Evolutionary conservation across 2,329 filamentous ascomycete species (phyloP).

Genomic region (Fusarium coffeatum): DNA sequence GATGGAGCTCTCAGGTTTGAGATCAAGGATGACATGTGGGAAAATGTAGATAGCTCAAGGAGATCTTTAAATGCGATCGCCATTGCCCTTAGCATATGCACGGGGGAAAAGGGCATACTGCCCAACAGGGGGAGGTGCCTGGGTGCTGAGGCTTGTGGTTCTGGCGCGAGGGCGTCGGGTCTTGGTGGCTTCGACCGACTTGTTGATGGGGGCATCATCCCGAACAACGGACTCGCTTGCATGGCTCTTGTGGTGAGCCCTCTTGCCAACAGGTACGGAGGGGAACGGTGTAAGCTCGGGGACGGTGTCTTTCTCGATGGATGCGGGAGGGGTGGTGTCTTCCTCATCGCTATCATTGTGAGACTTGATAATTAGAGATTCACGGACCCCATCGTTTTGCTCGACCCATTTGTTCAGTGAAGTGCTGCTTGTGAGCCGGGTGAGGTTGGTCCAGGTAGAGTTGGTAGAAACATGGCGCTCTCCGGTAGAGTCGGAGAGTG

Average conservation of each 20-base stretch:
- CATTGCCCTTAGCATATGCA: conserved; percentile 48
- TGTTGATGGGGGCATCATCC: conserved; percentile 46
- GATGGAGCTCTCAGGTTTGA: conserved; percentile 8
- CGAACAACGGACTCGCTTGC: conserved; percentile 53
- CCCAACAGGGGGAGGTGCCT: conserved; percentile 57
- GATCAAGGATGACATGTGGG: neutral
- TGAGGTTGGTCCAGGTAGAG: conserved; percentile 65
- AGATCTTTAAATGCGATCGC: conserved; percentile 49
- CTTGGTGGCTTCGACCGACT: conserved; percentile 48
- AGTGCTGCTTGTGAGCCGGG: conserved; percentile 66
- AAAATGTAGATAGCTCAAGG: conserved; percentile 12
- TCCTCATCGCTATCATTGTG: conserved; percentile 42
- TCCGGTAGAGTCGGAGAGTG: conserved; percentile 59
- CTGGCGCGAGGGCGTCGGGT: conserved; percentile 56
- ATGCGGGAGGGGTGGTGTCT: conserved; percentile 40
- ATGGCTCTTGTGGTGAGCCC: conserved; percentile 51
- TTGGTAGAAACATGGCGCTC: conserved; percentile 66
- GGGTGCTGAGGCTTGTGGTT: conserved; percentile 60
- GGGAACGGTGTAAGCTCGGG: conserved; percentile 52
- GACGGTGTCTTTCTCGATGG: conserved; percentile 50
- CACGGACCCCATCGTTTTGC: conserved; percentile 48
- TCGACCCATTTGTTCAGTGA: conserved; percentile 56
- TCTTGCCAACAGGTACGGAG: conserved; percentile 37
- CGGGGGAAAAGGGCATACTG: conserved; percentile 61
- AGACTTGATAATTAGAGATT: conserved; percentile 41